Base-by-base conservation (phyloP, 2,329 filamentous ascomycete species). In the Aspergillus spinulosporus region DNA sequence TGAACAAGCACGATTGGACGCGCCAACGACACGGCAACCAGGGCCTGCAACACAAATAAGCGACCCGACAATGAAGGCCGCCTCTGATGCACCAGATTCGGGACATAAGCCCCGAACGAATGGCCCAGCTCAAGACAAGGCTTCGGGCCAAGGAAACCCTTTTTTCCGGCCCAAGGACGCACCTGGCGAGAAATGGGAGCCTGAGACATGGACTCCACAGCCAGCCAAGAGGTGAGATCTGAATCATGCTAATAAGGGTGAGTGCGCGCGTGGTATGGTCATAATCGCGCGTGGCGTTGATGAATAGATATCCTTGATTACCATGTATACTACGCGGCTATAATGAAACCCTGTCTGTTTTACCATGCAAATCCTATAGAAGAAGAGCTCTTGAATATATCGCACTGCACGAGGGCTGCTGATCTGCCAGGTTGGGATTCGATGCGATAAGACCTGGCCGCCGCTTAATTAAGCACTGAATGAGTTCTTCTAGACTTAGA, bases 141-240 rank as follows among this genome's bases (percentile, higher is more conserved):
- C 29, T 45, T 32, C 55, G 4, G 40, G 49, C 12, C 62, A 66
- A 54, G 64, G 68, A 26, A 66, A 87, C 66, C 85, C 86, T 2
- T 88, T 86, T 85, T 81, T 81, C 31, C 79, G 77, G 60, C 77
- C 80, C 1, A 76, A 71, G n/a, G 76, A 75, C n/a, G 80, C 54
- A 3, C 83, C 85, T 0, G 79, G 85, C 52, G 85, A 89, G 68
- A 77, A 74, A n/a, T 89, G 86, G 85, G 84, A 88, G 70, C 88
- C 88, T 0, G 68, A 82, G 47, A 74, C 84, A 2, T 90, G 87
- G 87, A 75, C 70, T 4, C 84, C 84, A 3, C 71, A 72, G 2
- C 62, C 76, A n/a, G 68, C 69, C 31, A 76, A 74, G 63, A 64
- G 69, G 57, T 76, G 66, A 71, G 32, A 36, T 7, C 21, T 21